Percentiles rank a stretch among this genome's conserved stretches.
Evolutionary conservation across 495 filamentous ascomycete species (phyloP).

Genomic region (Penicillium samsonianum): DNA sequence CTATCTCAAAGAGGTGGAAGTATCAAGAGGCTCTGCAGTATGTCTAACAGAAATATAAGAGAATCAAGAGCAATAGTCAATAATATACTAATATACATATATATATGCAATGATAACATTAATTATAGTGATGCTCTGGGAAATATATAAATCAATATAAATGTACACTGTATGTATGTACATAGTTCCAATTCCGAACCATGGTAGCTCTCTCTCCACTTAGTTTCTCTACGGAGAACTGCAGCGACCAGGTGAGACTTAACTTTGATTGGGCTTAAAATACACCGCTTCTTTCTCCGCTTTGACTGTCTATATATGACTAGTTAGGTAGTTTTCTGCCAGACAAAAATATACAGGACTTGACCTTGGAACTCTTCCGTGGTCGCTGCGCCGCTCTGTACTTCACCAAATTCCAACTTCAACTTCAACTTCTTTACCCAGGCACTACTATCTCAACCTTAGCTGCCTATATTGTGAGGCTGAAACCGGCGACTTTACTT

Average conservation of each 20-base stretch:
- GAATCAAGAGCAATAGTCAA: background rate
- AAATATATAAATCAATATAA: background rate
- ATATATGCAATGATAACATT: background rate
- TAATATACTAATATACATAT: background rate
- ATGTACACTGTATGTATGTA: background rate
- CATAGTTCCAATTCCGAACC: constrained; percentile 22
- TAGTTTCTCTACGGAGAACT: constrained; percentile 5
- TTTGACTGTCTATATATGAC: background rate
- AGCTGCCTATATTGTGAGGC: constrained; percentile 1
- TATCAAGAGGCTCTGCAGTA: constrained; percentile 6
- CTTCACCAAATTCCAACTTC: constrained; percentile 1
- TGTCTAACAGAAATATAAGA: background rate
- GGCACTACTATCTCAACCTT: background rate
- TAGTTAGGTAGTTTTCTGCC: background rate
- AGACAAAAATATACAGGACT: background rate
- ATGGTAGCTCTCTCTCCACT: constrained; percentile 28
- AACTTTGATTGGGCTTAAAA: background rate
- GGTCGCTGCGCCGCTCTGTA: background rate
- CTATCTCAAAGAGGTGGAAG: constrained; percentile 1
- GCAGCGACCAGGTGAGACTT: background rate
- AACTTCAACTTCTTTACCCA: background rate
- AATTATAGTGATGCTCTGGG: background rate
- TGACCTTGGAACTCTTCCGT: background rate
- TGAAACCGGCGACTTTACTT: background rate
- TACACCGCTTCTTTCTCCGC: constrained; percentile 5